phyloP scores from a whole-genome alignment of 768 basidiomycete genomes.

The Strobilomyces confusus region DNA sequence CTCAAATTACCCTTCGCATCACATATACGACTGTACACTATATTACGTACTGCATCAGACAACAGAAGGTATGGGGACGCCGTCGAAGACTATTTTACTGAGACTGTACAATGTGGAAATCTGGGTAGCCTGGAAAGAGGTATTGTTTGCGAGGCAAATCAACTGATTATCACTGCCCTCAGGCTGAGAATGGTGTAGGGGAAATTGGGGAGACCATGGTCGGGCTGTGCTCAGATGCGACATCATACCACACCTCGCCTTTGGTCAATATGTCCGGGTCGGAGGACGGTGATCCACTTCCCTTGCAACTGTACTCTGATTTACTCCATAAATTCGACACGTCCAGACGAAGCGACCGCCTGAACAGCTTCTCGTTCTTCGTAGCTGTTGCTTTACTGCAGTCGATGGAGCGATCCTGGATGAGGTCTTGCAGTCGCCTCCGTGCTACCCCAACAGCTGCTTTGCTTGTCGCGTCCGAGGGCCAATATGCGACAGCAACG shows the following conservation, averaged over 20 bases:
- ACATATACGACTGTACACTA: neutral
- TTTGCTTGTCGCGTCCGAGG: neutral
- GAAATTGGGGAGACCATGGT: neutral
- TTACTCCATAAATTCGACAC: conserved; percentile 13
- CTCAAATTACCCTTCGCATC: neutral
- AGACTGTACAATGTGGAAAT: neutral
- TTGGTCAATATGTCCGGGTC: conserved; percentile 19
- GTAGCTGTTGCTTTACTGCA: conserved; percentile 7
- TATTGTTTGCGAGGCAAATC: neutral
- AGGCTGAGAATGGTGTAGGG: neutral
- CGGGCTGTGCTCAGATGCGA: neutral
- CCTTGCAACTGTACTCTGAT: conserved; percentile 2
- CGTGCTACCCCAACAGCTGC: neutral
- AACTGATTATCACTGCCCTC: neutral
- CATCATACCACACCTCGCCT: conserved; percentile 16
- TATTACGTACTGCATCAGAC: neutral
- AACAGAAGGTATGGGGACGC: neutral
- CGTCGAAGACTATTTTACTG: neutral
- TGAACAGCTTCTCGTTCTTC: conserved; percentile 14
- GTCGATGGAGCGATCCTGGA: conserved; percentile 22
- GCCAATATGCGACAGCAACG: conserved; percentile 11
- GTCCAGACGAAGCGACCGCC: conserved; percentile 11
- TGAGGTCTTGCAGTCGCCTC: conserved; percentile 12
- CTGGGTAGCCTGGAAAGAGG: neutral
- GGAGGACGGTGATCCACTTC: neutral